phyloP scores from a whole-genome alignment of 345 rosid genomes.

The Crucihimalaya himalaica region DNA sequence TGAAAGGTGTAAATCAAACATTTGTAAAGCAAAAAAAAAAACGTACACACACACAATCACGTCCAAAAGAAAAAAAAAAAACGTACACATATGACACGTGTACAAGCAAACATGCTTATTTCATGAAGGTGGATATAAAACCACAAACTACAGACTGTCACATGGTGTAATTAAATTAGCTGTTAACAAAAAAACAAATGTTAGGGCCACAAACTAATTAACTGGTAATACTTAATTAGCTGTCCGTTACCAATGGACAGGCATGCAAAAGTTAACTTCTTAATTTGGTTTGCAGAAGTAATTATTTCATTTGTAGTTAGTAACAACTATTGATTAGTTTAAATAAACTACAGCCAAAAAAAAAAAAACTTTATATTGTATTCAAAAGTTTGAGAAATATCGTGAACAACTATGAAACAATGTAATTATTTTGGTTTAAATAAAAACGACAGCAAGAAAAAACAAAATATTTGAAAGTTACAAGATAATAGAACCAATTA shows the following conservation, averaged over 20 bases:
- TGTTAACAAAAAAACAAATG: background rate
- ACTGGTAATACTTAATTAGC: background rate
- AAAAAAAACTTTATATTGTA: background rate
- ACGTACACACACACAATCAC: background rate
- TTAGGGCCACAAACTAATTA: background rate
- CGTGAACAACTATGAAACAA: background rate
- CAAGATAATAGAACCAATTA: background rate
- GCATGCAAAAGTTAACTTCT: background rate
- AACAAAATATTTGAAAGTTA: background rate
- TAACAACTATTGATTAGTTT: background rate
- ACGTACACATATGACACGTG: background rate
- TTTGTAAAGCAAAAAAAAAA: background rate
- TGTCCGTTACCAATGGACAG: constrained; percentile 1
- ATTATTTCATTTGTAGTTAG: background rate
- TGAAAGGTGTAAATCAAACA: background rate
- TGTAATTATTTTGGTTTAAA: background rate
- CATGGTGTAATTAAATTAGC: background rate
- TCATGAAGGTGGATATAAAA: constrained; percentile 2
- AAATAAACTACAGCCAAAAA: too few species aligned
- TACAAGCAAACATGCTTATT: constrained; percentile 5
- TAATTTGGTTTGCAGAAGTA: background rate
- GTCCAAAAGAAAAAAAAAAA: background rate
- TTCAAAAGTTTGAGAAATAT: background rate
- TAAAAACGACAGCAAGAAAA: background rate
- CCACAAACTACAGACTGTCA: constrained; percentile 14